phyloP scores from a whole-genome alignment of 2,329 filamentous ascomycete genomes.

The Fusarium pseudocircinatum region DNA sequence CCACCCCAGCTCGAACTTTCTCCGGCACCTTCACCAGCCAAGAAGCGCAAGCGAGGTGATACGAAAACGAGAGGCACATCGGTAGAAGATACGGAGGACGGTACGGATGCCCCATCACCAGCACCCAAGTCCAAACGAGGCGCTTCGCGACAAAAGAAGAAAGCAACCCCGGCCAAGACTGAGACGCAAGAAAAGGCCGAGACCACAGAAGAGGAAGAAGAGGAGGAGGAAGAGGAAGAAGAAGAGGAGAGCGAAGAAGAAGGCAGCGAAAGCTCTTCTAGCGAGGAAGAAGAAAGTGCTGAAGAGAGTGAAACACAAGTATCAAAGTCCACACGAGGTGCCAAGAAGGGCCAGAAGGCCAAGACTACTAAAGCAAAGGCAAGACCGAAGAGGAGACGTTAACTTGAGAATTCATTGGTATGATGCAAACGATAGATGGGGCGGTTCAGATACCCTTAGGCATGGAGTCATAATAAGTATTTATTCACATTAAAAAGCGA shows the following conservation, averaged over 20 bases:
- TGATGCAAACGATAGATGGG: neutral
- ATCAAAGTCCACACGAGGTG: conserved; percentile 50
- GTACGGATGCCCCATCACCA: conserved; percentile 52
- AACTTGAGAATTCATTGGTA: conserved; percentile 8
- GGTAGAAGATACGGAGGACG: conserved; percentile 60
- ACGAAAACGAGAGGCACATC: conserved; percentile 55
- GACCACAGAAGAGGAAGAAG: conserved; percentile 47
- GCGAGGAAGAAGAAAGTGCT: conserved; percentile 48
- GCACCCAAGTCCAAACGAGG: conserved; percentile 52
- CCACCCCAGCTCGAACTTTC: conserved; percentile 57
- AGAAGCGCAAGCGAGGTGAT: conserved; percentile 58
- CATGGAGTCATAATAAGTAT: conserved; percentile 4
- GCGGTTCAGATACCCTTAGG: conserved; percentile 21
- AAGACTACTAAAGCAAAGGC: conserved; percentile 42
- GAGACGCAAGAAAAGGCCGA: conserved; percentile 51
- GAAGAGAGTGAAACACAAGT: conserved; percentile 52
- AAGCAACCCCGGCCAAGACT: conserved; percentile 55
- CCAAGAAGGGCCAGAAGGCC: conserved; percentile 46
- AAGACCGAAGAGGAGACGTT: conserved; percentile 45
- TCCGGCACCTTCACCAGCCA: conserved; percentile 45
- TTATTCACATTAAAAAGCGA: neutral
- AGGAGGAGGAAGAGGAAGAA: conserved; percentile 43
- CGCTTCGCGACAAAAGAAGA: conserved; percentile 55
- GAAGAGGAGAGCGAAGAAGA: conserved; percentile 51
- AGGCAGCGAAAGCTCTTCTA: conserved; percentile 47